Conservation (phyloP, 1,284 basidiomycete genomes). For the Leccinum cinnamomeum region DNA sequence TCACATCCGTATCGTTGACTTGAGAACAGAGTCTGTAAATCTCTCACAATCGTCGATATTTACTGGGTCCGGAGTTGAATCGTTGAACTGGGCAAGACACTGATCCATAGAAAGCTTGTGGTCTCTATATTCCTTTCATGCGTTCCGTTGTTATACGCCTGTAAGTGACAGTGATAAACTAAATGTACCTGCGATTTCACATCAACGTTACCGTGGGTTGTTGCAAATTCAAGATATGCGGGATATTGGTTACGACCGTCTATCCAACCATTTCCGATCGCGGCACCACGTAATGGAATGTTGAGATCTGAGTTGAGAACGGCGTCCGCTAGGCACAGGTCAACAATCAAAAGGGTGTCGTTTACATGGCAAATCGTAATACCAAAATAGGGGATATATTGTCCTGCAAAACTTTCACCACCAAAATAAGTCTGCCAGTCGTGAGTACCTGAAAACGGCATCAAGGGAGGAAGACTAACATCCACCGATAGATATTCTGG, state of each 20-base stretch:
- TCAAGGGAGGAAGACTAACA: constrained; percentile 49
- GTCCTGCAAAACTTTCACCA: constrained; percentile 97
- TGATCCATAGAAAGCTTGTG: constrained; percentile 61
- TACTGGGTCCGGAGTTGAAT: constrained; percentile 58
- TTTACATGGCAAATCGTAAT: constrained; percentile 21
- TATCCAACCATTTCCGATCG: constrained; percentile 98
- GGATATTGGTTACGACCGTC: constrained; percentile 89
- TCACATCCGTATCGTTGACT: constrained; percentile 64
- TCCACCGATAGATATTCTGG: constrained; percentile 86
- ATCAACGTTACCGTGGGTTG: constrained; percentile 78
- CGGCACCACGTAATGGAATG: constrained; percentile 72
- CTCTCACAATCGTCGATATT: constrained; percentile 64
- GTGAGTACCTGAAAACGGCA: constrained; percentile 13
- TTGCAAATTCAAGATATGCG: constrained; percentile 85
- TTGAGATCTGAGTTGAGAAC: constrained; percentile 65
- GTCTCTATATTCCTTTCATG: constrained; percentile 56
- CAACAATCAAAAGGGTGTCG: constrained; percentile 7
- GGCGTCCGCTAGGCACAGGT: constrained; percentile 61
- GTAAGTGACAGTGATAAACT: neutral
- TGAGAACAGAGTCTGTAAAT: constrained; percentile 63
- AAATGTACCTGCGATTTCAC: constrained; percentile 63
- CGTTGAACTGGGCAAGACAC: constrained; percentile 61
- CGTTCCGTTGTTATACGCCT: neutral
- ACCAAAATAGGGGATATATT: constrained; percentile 97
- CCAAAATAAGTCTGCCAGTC: constrained; percentile 79